A percentile compares a stretch with the other conserved stretches of the same genome.
Conservation (phyloP, 805 yeast genomes). For the Pichia paraexigua region DNA sequence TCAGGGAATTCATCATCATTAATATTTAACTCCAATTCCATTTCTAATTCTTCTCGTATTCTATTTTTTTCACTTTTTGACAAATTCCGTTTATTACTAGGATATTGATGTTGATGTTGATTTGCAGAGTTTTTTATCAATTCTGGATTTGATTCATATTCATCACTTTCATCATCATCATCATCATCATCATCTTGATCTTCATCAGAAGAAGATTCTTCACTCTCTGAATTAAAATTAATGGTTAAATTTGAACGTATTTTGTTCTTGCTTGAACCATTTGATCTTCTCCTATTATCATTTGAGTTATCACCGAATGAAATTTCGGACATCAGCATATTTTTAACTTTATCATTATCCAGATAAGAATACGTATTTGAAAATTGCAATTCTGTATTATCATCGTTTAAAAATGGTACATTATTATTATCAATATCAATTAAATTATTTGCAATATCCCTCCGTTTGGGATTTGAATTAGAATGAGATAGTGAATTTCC, state of each 20-base stretch:
- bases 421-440: constrained; percentile 30
- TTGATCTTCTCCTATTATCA: background rate
- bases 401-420: constrained; percentile 26
- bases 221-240: constrained; percentile 23
- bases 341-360: constrained; percentile 8
- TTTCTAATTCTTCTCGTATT: constrained; percentile 17
- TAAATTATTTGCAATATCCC: background rate
- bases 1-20: constrained; percentile 15
- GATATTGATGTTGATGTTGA: background rate
- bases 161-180: background rate
- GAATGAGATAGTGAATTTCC: constrained; percentile 1
- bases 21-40: constrained; percentile 20
- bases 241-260: constrained; percentile 19
- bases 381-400: constrained; percentile 20
- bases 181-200: background rate
- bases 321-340: constrained; percentile 3
- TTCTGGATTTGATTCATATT: background rate
- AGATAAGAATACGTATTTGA: constrained; percentile 19
- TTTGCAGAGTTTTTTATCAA: background rate
- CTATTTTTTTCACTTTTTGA: constrained; percentile 9
- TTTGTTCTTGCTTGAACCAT: constrained; percentile 6
- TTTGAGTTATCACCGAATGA: background rate
- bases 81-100: background rate
- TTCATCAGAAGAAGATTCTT: constrained; percentile 8
- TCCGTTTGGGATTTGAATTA: background rate